Evolutionary conservation across 2,329 filamentous ascomycete genomes (phyloP).

Genomic region (Atkinsonella hypoxylon): DNA sequence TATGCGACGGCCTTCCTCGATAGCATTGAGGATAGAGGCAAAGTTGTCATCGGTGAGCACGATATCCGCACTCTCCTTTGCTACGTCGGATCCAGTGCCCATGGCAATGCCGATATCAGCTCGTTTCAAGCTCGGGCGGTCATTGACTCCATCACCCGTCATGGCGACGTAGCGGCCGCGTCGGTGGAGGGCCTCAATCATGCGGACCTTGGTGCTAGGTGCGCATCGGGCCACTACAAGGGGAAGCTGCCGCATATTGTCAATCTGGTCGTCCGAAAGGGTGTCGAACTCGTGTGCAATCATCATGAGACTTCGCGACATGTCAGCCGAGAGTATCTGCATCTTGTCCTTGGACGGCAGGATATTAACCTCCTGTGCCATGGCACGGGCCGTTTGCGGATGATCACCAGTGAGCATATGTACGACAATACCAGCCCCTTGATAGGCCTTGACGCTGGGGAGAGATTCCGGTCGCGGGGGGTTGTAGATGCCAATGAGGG

Average conservation of each 20-base stretch:
- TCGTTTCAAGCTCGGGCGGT: slow-evolving; percentile 53
- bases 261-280: slow-evolving; percentile 51
- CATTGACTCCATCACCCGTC: slow-evolving; percentile 63
- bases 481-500: slow-evolving; percentile 61
- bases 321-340: not conserved
- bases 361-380: slow-evolving; percentile 52
- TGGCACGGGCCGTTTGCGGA: slow-evolving; percentile 51
- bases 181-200: slow-evolving; percentile 62
- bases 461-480: slow-evolving; percentile 57
- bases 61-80: slow-evolving; percentile 56
- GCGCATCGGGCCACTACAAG: slow-evolving; percentile 59
- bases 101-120: slow-evolving; percentile 63
- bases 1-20: slow-evolving; percentile 59
- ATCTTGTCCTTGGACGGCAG: slow-evolving; percentile 25
- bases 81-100: slow-evolving; percentile 59
- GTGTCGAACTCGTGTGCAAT: slow-evolving; percentile 55
- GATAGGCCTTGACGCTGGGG: slow-evolving; percentile 43
- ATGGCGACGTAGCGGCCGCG: slow-evolving; percentile 55
- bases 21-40: slow-evolving; percentile 55
- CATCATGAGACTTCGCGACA: slow-evolving; percentile 27
- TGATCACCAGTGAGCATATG: slow-evolving; percentile 64
- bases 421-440: slow-evolving; percentile 49
- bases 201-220: slow-evolving; percentile 60
- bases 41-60: slow-evolving; percentile 65
- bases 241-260: slow-evolving; percentile 48